phyloP scores from a whole-genome alignment of 1,284 basidiomycete genomes.

The Somion occarium region DNA sequence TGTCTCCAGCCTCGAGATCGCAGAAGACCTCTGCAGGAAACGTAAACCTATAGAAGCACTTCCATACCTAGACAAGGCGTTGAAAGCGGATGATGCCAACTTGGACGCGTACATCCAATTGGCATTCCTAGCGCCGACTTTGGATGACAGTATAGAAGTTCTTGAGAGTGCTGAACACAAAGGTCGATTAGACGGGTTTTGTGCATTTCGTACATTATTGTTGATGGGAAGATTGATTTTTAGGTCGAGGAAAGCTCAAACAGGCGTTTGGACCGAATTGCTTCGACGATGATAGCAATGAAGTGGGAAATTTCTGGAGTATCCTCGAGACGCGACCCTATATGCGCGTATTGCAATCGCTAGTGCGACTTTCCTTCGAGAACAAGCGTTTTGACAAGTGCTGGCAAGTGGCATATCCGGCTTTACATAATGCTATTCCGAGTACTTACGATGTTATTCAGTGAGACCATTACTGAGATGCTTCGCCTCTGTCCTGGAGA shows the following conservation, averaged over 20 bases:
- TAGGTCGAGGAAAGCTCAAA: neutral
- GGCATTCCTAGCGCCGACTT: slow-evolving; percentile 23
- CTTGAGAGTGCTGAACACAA: slow-evolving; percentile 15
- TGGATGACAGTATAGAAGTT: slow-evolving; percentile 15
- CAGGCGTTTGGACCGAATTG: slow-evolving; percentile 26
- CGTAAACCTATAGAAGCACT: slow-evolving; percentile 22
- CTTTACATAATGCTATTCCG: neutral
- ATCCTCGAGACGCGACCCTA: slow-evolving; percentile 38
- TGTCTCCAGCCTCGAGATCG: slow-evolving; percentile 21
- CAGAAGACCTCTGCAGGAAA: slow-evolving; percentile 23
- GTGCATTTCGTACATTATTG: no score
- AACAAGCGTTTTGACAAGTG: slow-evolving; percentile 25
- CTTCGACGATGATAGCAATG: slow-evolving; percentile 32
- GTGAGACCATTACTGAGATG: slow-evolving; percentile 34
- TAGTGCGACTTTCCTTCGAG: slow-evolving; percentile 32
- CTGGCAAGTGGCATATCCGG: neutral
- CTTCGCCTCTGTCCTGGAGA: slow-evolving; percentile 32
- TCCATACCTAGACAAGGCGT: slow-evolving; percentile 23
- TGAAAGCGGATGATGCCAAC: slow-evolving; percentile 25
- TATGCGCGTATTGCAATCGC: slow-evolving; percentile 37
- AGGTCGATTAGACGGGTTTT: slow-evolving; percentile 9
- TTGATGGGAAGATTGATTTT: neutral
- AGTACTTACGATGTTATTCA: slow-evolving; percentile 13
- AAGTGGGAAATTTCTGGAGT: slow-evolving; percentile 34
- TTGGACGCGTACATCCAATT: slow-evolving; percentile 24